Base-by-base conservation (phyloP, 140 eudicot species). In the Flaveria floridana region DNA sequence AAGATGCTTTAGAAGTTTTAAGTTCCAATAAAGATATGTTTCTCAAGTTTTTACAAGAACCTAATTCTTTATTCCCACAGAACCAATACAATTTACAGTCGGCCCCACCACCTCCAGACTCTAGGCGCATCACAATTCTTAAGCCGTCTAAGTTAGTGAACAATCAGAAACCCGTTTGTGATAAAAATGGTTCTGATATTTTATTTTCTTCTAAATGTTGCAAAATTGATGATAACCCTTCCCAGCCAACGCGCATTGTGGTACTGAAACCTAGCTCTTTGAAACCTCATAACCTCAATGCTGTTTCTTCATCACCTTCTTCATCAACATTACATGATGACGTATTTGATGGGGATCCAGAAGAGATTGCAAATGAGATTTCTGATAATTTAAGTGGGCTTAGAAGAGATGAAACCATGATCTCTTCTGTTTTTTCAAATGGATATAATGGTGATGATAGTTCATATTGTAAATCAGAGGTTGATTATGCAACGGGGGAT, bases 401-500 rank as follows among this genome's bases (percentile, higher is more conserved):
- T 78, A 81, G 89, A 70, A 81, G 89, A 79, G 90, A 90, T 46
- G 96, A 88, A 72, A 88, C 90, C 62, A 70, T 85, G 42, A 61
- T 76, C 74, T 90, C 96, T 58, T 90, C 96, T 30, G 91, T 85
- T 65, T 78, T 79, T 48, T 90, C 96, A 48, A 88, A 90, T 56
- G 99, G 97, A 70, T 94, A 88, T 72, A 88, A 79, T 46, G 97
- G 95, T 34, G 97, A 95, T 71, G 99, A 87, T 59, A 95, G 99
- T 83, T 95, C 99, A 0, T 91, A 91, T 70, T 63, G 84, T 76
- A 91, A 87, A 83, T 87, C 97, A 19, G 99, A 95, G 67, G 80
- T 76, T 30, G 97, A 95, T 58, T 90, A 83, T 81, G 86, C 83
- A 25, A 80, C 73, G 13, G 96, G 86, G 47, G 73, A 88, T 64